Base-by-base conservation (phyloP, 208 protist genomes). In the Trypanosoma scelopori region DNA sequence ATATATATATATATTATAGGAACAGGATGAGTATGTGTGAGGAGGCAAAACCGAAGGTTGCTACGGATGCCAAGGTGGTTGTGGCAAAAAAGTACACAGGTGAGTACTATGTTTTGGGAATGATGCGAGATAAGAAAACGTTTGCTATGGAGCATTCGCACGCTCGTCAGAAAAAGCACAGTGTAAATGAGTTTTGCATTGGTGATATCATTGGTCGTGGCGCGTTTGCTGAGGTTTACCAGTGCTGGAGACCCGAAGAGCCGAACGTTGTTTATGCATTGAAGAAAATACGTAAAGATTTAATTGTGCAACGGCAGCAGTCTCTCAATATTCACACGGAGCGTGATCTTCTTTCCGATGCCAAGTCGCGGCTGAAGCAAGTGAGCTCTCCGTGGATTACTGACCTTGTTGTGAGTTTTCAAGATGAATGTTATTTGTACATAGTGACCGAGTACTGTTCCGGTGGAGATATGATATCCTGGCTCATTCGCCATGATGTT, bases 381-480 rank as follows among this genome's bases (percentile, higher is more conserved):
- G 48, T 74, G 46, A 57, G 51, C 39, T 76, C 30, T 50, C 78
- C 75, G 9, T 98, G 93, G 93, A 83, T 97, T 55, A 87, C 91
- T 5, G 69, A 87, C 55, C 74, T 98, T 18, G 84, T 83, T 65
- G 93, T 93, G 56, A 89, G 80, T 28, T 97, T 98, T 66, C 75
- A 97, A 70, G 92, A 97, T 79, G 46, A 61, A 37, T 47, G 84
- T 16, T 91, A 84, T 70, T 63, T 98, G 25, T 98, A 98, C 71
- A 81, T 98, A 60, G 78, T 96, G 52, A 98, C 97, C 87, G 96
- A 98, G 73, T 98, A 92, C 65, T 74, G 97, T 5, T 92, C 93
- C 30, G 96, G 96, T 42, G 96, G 96, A 23, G 96, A 98, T 78
- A 79, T 98, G 87, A 98, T 98, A 87, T 97, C 93, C 23, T 87